phyloP scores from a whole-genome alignment of 345 rosid genomes.

The Eucalyptus pauciflora region DNA sequence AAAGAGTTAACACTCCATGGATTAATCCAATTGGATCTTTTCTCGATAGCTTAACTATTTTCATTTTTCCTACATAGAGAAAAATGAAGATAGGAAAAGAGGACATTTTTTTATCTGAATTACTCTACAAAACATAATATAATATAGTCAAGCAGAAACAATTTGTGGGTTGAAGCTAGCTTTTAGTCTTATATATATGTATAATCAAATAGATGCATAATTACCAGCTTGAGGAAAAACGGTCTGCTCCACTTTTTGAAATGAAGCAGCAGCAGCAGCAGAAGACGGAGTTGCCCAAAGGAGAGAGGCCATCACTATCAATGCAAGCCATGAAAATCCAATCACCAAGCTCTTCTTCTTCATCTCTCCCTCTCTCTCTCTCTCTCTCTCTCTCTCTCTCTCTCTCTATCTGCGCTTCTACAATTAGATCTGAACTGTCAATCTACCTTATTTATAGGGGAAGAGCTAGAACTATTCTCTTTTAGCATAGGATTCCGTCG shows the following conservation, averaged over 20 bases:
- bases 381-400: no score
- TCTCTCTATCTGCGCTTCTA: no score
- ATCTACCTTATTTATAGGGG: no score
- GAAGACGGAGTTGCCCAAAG: no score
- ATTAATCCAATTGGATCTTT: neutral
- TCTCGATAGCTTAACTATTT: neutral
- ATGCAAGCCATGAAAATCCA: no score
- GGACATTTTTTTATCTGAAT: neutral
- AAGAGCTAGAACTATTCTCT: no score
- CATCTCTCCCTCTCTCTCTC: no score
- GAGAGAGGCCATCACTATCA: no score
- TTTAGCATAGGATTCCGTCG: no score
- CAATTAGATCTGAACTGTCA: no score
- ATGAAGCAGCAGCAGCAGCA: neutral
- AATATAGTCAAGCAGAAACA: neutral
- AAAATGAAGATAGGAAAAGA: neutral
- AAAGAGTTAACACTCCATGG: neutral
- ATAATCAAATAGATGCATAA: neutral
- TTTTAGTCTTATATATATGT: no score
- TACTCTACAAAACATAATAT: neutral
- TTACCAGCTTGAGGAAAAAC: neutral
- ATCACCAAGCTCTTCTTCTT: no score
- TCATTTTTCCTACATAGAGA: neutral
- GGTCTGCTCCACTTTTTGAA: neutral
- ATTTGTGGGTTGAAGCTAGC: neutral